Conservation (phyloP, 805 yeast genomes). For the Pichia pseudocactophila region DNA sequence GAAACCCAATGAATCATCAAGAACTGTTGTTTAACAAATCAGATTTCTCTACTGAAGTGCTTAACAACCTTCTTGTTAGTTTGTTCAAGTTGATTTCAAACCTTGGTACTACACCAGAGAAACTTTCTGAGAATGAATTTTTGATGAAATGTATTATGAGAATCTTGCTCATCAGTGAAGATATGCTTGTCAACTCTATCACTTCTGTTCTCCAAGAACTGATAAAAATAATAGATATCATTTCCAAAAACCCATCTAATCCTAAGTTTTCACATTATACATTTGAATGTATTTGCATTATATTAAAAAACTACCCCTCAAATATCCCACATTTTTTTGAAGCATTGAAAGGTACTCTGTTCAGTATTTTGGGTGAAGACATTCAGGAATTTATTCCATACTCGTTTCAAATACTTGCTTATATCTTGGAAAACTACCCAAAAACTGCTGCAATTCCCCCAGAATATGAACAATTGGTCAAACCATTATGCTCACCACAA, state of each 20-base stretch:
- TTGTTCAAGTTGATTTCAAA: slow-evolving; percentile 59
- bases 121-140: slow-evolving; percentile 90
- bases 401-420: slow-evolving; percentile 83
- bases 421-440: slow-evolving; percentile 56
- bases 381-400: slow-evolving; percentile 94
- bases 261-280: slow-evolving; percentile 87
- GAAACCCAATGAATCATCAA: slow-evolving; percentile 47
- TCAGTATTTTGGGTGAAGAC: slow-evolving; percentile 66
- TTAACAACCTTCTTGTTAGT: slow-evolving; percentile 51
- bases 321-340: slow-evolving; percentile 36
- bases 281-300: slow-evolving; percentile 78
- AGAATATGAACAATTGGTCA: slow-evolving; percentile 54
- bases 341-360: slow-evolving; percentile 55
- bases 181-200: slow-evolving; percentile 41
- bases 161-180: slow-evolving; percentile 64
- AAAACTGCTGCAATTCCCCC: slow-evolving; percentile 45
- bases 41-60: slow-evolving; percentile 57
- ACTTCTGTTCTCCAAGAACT: slow-evolving; percentile 53
- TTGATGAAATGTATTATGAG: slow-evolving; percentile 85
- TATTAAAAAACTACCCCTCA: slow-evolving; percentile 43
- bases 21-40: slow-evolving; percentile 56
- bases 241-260: slow-evolving; percentile 86
- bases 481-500: slow-evolving; percentile 80
- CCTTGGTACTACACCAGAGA: slow-evolving; percentile 66
- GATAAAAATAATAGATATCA: slow-evolving; percentile 56